Evolutionary conservation across 257 asterid genomes (phyloP), one percentile per base, ranked within the genome.

Genomic region (Capsicum pubescens): DNA sequence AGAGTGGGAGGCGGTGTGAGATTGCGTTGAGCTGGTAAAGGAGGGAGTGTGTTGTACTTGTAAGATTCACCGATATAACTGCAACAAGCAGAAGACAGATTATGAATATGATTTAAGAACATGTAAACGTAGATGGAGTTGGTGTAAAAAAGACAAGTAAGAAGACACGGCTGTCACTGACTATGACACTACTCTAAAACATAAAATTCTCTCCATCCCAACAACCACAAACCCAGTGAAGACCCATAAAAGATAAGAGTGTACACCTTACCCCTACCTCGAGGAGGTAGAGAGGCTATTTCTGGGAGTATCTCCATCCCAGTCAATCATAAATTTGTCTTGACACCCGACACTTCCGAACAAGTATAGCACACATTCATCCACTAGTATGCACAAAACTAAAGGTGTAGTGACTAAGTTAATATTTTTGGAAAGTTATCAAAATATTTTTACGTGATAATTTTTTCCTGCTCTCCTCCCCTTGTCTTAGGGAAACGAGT

Each of bases 1-100:
- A 96, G 98, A 32, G 98, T 96, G 82, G 98, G 98, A 70, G 99
- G 99, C 10, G 99, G 99, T 3, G 97, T 94, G 89, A 94, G 90
- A 87, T 96, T 96, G 84, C 90, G 95, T 82, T 96, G 98, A 35
- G 98, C 99, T 17, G 99, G 99, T 54, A 96, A 92, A 3, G 98
- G 99, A 86, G 98, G 99, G 81, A 96, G 94, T 57, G 85, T 84
- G 14, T 94, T 94, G 89, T 93, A 92, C 88, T 91, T 94, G 90
- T 90, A 92, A 0, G 93, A 89, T 60, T 93, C 98, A 6, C 89
- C 91, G 52, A 72, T 83, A 79, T 86, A 82, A 84, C 98, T 93
- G 94, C 86, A 87, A 55, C 44, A 8, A 72, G 52, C 19, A 0
- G 59, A 57, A 58, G 17, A 48, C 69, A 80, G 16, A 63, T 52